Base-by-base conservation (phyloP, 495 filamentous ascomycete genomes). In the Neurospora sp. region DNA sequence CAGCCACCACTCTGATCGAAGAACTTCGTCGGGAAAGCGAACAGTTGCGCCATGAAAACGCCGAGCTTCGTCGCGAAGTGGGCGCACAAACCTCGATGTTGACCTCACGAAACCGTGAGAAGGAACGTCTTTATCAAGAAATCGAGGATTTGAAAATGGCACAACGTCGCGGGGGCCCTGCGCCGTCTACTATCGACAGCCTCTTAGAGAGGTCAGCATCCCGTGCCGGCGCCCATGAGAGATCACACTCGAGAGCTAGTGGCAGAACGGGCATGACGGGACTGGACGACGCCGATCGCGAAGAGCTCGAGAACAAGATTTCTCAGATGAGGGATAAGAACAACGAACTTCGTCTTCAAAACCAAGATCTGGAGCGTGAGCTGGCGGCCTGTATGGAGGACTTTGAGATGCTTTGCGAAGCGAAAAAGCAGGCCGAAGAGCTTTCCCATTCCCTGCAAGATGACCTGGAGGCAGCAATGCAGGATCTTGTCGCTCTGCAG, bases 71-170 rank as follows among this genome's bases (percentile, higher is more conserved):
- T 41, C 91, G 94, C 68, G 94, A 98, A 79, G 91, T 98, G 38
- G 93, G 94, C 72, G 96, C 96, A 12, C 96, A 99, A 80, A 96
- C 94, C 1, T 97, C 94, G 0, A 99, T 98, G 95, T 89, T 99
- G 8, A 98, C 96, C 5, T 97, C 96, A 40, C 88, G 96, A 8
- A 97, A 98, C 76, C 89, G 93, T 40, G 96, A 99, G 79, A 95
- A 96, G 78, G 94, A 98, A 76, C 90, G 94, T 4, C 85, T 99
- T 18, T 96, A 98, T 78, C 93, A 97, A 73, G 96, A 99, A 78
- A 99, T 98, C 61, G 96, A 99, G 82, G 94, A 97, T 71, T 86
- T 98, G 69, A 99, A 98, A 78, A 87, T 98, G 73, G 89, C 90
- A 4, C 90, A 93, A 73, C 89, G 93, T 16, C 88, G 91, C 68